A percentile compares a stretch with the other conserved stretches of the same genome.
These are phyloP conservation scores for Pelargonium australe DNA, from an alignment of 441 rosid genomes.

Conservation along the genomic window DNA sequence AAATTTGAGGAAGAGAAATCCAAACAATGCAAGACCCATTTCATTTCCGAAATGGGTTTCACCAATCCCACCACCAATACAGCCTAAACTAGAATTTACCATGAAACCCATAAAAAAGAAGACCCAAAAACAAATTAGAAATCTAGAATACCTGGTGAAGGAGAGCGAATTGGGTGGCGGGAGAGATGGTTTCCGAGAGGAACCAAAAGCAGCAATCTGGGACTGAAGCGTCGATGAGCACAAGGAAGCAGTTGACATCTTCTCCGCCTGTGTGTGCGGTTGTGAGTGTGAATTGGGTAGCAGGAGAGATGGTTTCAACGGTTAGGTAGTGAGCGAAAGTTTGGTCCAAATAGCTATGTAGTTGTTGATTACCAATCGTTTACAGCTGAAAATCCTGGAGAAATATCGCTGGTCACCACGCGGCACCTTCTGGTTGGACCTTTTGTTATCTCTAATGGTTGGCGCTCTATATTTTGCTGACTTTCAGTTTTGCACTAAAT, in stretches of 20 bases:
- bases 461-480: conserved; percentile 44
- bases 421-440: conserved; percentile 25
- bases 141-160: conserved; percentile 34
- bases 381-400: conserved; percentile 20
- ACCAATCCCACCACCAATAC: conserved; percentile 5
- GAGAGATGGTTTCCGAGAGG: conserved; percentile 30
- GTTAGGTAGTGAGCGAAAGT: conserved; percentile 29
- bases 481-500: conserved; percentile 10
- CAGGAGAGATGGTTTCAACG: conserved; percentile 10
- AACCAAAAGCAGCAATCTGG: conserved; percentile 47
- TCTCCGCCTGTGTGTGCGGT: not conserved
- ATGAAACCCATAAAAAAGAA: conserved; percentile 3
- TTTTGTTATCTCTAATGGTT: conserved; percentile 58
- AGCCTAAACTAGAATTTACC: conserved; percentile 2
- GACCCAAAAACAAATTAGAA: not conserved
- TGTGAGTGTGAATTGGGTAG: not conserved
- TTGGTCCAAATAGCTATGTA: conserved; percentile 11
- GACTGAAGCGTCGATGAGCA: conserved; percentile 42
- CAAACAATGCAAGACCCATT: conserved; percentile 11
- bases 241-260: conserved; percentile 48
- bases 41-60: conserved; percentile 17
- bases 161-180: conserved; percentile 37
- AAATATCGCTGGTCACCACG: conserved; percentile 34
- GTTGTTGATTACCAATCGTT: conserved; percentile 11
- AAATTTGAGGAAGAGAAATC: not conserved